These are phyloP conservation scores for Dendrobium catenatum DNA, from an alignment of 106 monocot genomes.

Conservation along the genomic window DNA sequence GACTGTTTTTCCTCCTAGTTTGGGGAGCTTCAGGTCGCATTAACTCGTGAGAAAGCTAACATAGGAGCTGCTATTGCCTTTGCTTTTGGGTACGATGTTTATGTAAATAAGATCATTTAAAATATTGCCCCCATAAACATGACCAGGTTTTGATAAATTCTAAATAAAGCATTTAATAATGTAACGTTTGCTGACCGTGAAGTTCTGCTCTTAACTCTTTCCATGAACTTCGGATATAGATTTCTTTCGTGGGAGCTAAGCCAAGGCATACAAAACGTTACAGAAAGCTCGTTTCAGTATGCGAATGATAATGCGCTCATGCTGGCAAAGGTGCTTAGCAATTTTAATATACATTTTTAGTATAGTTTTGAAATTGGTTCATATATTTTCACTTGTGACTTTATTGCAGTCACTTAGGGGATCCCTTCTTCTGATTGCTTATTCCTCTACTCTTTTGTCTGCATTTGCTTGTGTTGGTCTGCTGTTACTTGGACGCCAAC, in stretches of 20 bases:
- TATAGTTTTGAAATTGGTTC: not conserved
- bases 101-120: not conserved
- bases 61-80: conserved; percentile 75
- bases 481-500: conserved; percentile 45
- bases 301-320: conserved; percentile 73
- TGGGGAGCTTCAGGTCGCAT: conserved; percentile 71
- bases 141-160: too few species aligned
- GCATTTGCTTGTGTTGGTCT: conserved; percentile 46
- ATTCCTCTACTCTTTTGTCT: conserved; percentile 48
- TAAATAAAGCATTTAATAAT: too few species aligned
- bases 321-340: conserved; percentile 54
- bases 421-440: conserved; percentile 45
- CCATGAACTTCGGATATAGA: conserved; percentile 20
- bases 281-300: conserved; percentile 70
- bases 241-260: conserved; percentile 70
- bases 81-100: conserved; percentile 53
- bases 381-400: not conserved
- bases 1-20: conserved; percentile 41
- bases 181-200: too few species aligned
- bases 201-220: not conserved
- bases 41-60: conserved; percentile 71
- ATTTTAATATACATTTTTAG: not conserved
- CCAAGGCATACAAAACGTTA: conserved; percentile 74
- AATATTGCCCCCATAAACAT: not conserved
- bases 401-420: conserved; percentile 69